Base-by-base conservation (phyloP, 2,329 filamentous ascomycete genomes). In the Phaeosphaeriaceae sp. region DNA sequence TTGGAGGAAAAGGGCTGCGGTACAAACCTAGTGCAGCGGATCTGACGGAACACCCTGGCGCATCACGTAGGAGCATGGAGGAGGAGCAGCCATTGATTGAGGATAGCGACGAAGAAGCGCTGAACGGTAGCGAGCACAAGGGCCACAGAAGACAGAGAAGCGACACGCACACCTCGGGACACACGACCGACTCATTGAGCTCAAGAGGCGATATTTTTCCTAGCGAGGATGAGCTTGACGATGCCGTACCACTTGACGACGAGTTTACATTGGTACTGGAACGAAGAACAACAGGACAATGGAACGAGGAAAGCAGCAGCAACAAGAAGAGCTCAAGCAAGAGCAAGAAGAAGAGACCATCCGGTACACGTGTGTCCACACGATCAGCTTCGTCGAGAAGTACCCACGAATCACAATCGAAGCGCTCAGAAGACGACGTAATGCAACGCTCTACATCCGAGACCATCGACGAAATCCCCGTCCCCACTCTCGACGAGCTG, bases 1-100 rank as follows among this genome's bases (percentile, higher is more conserved):
- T 96, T 71, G 92, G 93, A 36, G 89, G 90, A 3, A 83, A 85
- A 60, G 91, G 90, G 2, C 77, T 97, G 67, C 86, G 91, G 72
- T 98, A 98, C 76, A 92, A 92, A 74, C 94, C 94, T 31, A 96
- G 91, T 55, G 93, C 92, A 27, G 93, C 94, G 49, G 92, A 96
- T 79, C 77, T 98, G 62, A 92, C 93, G 69, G 94, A 97, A 58
- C 90, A 97, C 66, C 92, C 93, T 1, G 88, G 89, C 20, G 80
- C 80, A n/a, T 65, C 75, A 25, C 76, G 78, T 50, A 68, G 80
- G 15, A 72, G 79, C 63, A 54, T 81, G 49, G 91, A 96, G 68
- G 84, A 85, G 33, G 87, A 91, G 64, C 84, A 85, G 48, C 91
- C 92, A 7, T 77, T 97, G 51, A 83, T 97, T 53, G 85, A 86